phyloP scores from a whole-genome alignment of 2,329 filamentous ascomycete species.

The Ceratocystis eucalypticola region DNA sequence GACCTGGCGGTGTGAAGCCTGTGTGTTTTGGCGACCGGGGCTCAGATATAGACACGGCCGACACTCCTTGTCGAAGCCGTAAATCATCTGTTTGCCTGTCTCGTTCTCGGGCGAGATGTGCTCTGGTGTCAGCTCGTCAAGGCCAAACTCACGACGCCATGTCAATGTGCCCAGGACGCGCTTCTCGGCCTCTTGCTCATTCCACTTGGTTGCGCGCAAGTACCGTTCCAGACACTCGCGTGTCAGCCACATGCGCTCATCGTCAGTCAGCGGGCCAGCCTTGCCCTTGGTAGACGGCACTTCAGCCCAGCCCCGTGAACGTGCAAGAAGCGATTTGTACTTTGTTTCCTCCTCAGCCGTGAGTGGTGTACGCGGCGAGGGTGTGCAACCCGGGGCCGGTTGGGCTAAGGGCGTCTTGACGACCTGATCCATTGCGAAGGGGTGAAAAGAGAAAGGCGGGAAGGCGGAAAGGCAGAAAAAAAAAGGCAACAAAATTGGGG shows the following conservation, averaged over 20 bases:
- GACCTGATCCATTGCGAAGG: slow-evolving; percentile 20
- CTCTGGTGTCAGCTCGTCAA: slow-evolving; percentile 65
- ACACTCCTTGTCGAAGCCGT: slow-evolving; percentile 74
- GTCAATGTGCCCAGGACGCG: slow-evolving; percentile 68
- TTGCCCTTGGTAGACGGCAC: slow-evolving; percentile 43
- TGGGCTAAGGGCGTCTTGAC: slow-evolving; percentile 43
- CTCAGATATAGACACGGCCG: slow-evolving; percentile 86
- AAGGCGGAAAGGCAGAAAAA: not conserved
- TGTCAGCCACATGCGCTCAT: slow-evolving; percentile 80
- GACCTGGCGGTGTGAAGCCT: slow-evolving; percentile 70
- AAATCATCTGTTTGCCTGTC: slow-evolving; percentile 84
- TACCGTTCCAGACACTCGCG: slow-evolving; percentile 86
- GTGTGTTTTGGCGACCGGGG: slow-evolving; percentile 85
- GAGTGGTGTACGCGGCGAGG: slow-evolving; percentile 44
- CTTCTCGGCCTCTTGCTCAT: slow-evolving; percentile 57
- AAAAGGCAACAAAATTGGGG: not conserved
- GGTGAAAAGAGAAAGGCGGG: not conserved
- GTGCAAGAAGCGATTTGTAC: slow-evolving; percentile 62
- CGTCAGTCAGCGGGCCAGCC: slow-evolving; percentile 55
- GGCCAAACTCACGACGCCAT: slow-evolving; percentile 84
- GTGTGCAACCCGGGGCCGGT: slow-evolving; percentile 44
- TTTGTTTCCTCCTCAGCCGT: slow-evolving; percentile 67
- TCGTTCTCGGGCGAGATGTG: slow-evolving; percentile 90
- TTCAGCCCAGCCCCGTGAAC: slow-evolving; percentile 38
- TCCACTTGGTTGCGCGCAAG: slow-evolving; percentile 87